Conservation (phyloP, 352 stramenopile species). For the Sclerospora graminicola region DNA sequence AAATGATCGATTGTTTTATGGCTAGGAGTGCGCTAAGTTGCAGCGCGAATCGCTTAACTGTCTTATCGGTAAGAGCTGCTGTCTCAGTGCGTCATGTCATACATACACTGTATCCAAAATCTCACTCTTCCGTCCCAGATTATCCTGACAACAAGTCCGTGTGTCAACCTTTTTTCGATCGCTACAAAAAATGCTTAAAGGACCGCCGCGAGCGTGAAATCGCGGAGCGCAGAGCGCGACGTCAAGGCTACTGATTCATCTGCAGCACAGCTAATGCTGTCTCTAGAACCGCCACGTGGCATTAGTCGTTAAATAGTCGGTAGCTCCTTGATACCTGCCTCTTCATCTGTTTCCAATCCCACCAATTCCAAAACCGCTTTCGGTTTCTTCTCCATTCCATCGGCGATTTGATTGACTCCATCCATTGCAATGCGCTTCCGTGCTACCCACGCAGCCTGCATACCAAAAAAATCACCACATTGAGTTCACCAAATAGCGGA, state of each 20-base stretch:
- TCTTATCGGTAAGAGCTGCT: slow-evolving; percentile 29
- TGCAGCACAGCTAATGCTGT: background rate
- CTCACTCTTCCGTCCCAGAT: slow-evolving; percentile 15
- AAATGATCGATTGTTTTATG: background rate
- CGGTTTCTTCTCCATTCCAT: slow-evolving; percentile 78
- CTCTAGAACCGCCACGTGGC: background rate
- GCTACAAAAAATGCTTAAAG: slow-evolving; percentile 60
- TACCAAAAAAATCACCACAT: slow-evolving; percentile 1
- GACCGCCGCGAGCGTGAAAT: slow-evolving; percentile 33
- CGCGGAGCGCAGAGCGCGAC: slow-evolving; percentile 20
- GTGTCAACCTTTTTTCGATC: slow-evolving; percentile 51
- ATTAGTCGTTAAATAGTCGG: slow-evolving; percentile 44
- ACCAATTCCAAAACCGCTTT: slow-evolving; percentile 51
- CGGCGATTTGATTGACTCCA: slow-evolving; percentile 63
- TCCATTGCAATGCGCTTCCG: slow-evolving; percentile 75
- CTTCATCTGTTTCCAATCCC: slow-evolving; percentile 59
- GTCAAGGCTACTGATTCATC: slow-evolving; percentile 3
- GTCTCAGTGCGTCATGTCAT: too few relatives aligned
- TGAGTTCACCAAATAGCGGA: background rate
- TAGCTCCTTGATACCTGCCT: slow-evolving; percentile 55
- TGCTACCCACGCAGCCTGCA: slow-evolving; percentile 53
- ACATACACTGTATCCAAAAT: background rate
- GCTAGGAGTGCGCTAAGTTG: slow-evolving; percentile 52
- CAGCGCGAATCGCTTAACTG: slow-evolving; percentile 65
- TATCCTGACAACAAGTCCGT: slow-evolving; percentile 35